Base-by-base conservation (phyloP, 805 yeast genomes). In the Wickerhamomyces strasburgensis region DNA sequence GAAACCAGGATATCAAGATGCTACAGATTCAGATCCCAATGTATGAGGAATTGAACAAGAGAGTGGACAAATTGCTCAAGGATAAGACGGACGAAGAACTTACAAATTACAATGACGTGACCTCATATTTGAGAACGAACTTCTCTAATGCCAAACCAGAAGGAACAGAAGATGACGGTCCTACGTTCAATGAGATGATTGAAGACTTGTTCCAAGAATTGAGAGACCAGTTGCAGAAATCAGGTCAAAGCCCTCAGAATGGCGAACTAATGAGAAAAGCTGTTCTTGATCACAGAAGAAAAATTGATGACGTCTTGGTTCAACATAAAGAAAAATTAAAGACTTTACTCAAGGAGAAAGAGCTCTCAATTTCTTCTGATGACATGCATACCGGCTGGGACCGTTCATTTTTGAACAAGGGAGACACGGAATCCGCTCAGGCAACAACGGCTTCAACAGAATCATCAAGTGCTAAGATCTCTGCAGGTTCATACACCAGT, bases 301-400 rank as follows among this genome's bases (percentile, higher is more conserved):
- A 84, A 51, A 80, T 93, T 43, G 80, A 73, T 35, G 73, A 73
- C 18, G 83, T 85, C 4, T 67, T 82, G 42, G 62, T 62, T 17
- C 78, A 76, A 43, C 87, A 84, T 40, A 68, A 72, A 17, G 73
- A 74, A 35, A 87, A 84, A 57, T 65, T 88, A 46, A 77, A 72
- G 28, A 75, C 74, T 24, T 67, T 93, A 38, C 69, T 75, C 48
- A 71, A 75, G 47, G 96, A 89, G 52, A 84, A 84, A 53, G 68
- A 77, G 10, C 54, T 67, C 32, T 83, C 85, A 56, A 89, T 93
- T 46, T 80, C 94, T 3, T 80, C 93, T 35, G 98, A 89, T 13
- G 98, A 90, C 61, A 72, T 88, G 28, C 93, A 78, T 49, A 87
- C 93, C 11, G 98, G 96, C 0, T 93, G 86, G 68, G 95, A 90